phyloP scores from a whole-genome alignment of 352 stramenopile genomes.

The Phytophthora syringae region DNA sequence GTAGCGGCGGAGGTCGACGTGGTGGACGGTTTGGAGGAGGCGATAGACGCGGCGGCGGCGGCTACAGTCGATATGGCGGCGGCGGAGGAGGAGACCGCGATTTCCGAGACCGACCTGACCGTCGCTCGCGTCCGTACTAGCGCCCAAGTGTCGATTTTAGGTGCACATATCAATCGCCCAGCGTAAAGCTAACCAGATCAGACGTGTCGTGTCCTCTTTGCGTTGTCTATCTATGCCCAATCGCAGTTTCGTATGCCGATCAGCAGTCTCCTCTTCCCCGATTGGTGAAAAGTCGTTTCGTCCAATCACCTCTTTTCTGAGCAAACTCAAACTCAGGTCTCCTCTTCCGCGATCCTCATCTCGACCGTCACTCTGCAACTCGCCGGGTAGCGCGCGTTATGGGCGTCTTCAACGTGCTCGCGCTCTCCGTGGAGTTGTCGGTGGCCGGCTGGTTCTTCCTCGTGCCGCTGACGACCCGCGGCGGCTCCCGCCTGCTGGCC shows the following conservation, averaged over 20 bases:
- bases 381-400: constrained; percentile 47
- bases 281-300: constrained; percentile 27
- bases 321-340: constrained; percentile 40
- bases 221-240: neutral
- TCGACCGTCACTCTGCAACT: constrained; percentile 14
- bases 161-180: constrained; percentile 18
- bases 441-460: constrained; percentile 68
- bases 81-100: constrained; percentile 45
- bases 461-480: constrained; percentile 41
- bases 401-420: constrained; percentile 72
- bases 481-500: constrained; percentile 37
- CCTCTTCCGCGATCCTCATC: constrained; percentile 11
- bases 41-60: constrained; percentile 45
- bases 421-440: constrained; percentile 58
- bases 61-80: constrained; percentile 42
- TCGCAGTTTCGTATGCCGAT: neutral
- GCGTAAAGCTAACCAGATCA: constrained; percentile 1
- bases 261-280: constrained; percentile 14
- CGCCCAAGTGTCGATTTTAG: constrained; percentile 19
- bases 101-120: constrained; percentile 56
- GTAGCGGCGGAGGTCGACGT: constrained; percentile 45
- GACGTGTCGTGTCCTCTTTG: neutral
- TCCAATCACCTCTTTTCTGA: constrained; percentile 28
- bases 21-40: constrained; percentile 50
- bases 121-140: constrained; percentile 73